Evolutionary conservation across 257 asterid genomes (phyloP), one percentile per base, ranked within the genome.

Genomic region (Knoxia roxburghii): DNA sequence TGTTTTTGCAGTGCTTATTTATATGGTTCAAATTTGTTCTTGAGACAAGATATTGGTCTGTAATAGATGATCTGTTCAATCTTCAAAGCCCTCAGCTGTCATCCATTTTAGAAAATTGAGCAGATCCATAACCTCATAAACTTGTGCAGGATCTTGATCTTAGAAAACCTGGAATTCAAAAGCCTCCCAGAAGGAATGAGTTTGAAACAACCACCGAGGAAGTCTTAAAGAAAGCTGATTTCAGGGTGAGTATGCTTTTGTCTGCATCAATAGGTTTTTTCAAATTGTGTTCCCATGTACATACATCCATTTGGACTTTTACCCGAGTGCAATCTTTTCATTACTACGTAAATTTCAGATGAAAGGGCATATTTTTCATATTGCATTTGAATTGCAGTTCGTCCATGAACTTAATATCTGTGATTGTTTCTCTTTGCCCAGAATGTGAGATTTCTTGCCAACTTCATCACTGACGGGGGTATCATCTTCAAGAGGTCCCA

Each of bases 361-460:
- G 3, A 46, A 13, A 5, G 51, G 5, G 14, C 21, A 13, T 45
- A 12, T 32, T 45, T 32, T n/a, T 30, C 37, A 7, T 50, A 15
- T 6, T 62, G 62, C 48, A 62, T 64, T 52, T 55, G 3, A 26
- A 39, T 50, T 55, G 27, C 17, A 30, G 45, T 23, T 45, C 13
- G 15, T 43, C 43, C 15, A 20, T 30, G 53, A 33, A 61, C 18
- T 68, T 33, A 69, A 74, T 57, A 21, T 40, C 32, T 50, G 46
- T 57, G 27, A 61, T 33, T 46, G 39, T 20, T 61, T 27, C 18
- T 66, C 30, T 81, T 20, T 73, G 40, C 45, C 21, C 89, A 94
- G 99, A 94, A 94, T 76, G 99, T 94, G 76, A 68, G 79, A 74
- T 94, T 90, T 75, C 96, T 94, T 29, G 91, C 98, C 26, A 86